Conservation (phyloP, 352 stramenopile genomes). For the Paralagenidium karlingii region DNA sequence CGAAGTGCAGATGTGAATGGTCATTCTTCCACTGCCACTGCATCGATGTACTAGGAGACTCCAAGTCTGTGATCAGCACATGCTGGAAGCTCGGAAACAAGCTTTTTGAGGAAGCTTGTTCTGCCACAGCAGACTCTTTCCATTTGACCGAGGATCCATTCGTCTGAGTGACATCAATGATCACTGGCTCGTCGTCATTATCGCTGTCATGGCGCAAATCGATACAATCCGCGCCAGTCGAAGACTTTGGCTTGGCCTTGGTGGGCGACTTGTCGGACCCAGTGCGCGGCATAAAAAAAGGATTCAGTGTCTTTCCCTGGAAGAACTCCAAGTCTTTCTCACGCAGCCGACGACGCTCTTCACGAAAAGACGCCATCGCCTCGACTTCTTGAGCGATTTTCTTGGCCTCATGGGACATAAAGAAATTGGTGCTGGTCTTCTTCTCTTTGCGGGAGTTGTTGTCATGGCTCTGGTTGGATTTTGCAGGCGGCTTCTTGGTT, state of each 20-base stretch:
- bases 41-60: no score
- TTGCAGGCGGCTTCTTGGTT: conserved; percentile 8
- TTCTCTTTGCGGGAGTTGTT: conserved; percentile 19
- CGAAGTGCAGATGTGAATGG: no score
- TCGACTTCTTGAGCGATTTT: conserved; percentile 65
- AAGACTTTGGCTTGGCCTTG: no score
- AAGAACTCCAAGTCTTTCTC: conserved; percentile 68
- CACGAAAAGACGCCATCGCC: conserved; percentile 37
- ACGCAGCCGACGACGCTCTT: conserved; percentile 43
- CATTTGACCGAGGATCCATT: not conserved
- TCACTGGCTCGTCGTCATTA: not conserved
- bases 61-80: no score
- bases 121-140: not conserved
- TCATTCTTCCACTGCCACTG: no score
- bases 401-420: conserved; percentile 46
- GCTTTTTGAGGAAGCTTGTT: no score
- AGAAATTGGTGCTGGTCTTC: no score
- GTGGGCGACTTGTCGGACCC: no score
- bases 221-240: conserved; percentile 6
- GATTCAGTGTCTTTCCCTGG: conserved; percentile 32
- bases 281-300: conserved; percentile 61
- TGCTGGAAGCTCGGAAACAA: no score
- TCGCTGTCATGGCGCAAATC: no score
- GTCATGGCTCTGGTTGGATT: not conserved
- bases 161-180: not conserved